Conservation (phyloP, 1,139 yeast species). For the Suhomyces maxii region DNA sequence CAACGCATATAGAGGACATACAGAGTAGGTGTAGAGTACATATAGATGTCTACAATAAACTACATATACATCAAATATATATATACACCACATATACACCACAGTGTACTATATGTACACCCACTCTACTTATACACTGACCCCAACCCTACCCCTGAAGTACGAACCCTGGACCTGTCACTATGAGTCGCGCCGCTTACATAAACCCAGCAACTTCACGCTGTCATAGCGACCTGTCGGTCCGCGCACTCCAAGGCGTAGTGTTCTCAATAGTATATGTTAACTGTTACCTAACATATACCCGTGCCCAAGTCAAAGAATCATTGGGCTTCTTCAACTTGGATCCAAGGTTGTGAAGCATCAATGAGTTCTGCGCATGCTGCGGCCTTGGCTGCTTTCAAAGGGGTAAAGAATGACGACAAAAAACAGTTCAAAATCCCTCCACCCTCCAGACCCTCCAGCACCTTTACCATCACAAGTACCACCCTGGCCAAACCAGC, state of each 20-base stretch:
- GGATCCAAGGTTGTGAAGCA: background rate
- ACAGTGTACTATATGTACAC: no score
- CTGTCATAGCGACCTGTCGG: background rate
- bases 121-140: no score
- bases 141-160: no score
- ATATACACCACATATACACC: no score
- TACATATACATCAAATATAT: no score
- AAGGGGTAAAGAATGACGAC: slow-evolving; percentile 14
- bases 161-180: background rate
- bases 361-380: slow-evolving; percentile 19
- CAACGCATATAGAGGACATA: no score
- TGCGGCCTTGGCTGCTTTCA: slow-evolving; percentile 24
- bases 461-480: slow-evolving; percentile 1
- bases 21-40: no score
- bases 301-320: background rate
- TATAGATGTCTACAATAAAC: no score
- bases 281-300: no score
- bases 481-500: background rate
- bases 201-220: background rate
- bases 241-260: background rate
- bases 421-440: slow-evolving; percentile 11
- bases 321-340: background rate
- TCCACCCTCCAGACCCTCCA: background rate
- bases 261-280: background rate
- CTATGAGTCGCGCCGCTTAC: background rate